phyloP scores from a whole-genome alignment of 176 grass and related monocot genomes.

The Alloteropsis semialata region DNA sequence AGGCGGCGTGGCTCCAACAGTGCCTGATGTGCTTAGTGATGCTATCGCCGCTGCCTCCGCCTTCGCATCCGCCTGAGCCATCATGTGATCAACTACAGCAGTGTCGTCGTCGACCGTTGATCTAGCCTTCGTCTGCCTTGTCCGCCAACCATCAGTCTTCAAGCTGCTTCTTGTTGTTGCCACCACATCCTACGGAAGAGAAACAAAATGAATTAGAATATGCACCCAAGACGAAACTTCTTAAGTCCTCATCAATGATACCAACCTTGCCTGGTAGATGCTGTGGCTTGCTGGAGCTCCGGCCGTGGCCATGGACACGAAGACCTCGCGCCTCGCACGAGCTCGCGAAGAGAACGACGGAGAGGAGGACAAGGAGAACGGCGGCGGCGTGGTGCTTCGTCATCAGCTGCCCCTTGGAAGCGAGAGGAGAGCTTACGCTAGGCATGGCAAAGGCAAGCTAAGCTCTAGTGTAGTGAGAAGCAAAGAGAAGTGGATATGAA shows the following conservation, averaged over 20 bases:
- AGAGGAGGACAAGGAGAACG: slow-evolving; percentile 40
- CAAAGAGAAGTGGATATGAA: slow-evolving; percentile 15
- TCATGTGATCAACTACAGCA: neutral
- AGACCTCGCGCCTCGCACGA: slow-evolving; percentile 45
- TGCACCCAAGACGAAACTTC: neutral
- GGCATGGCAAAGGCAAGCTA: slow-evolving; percentile 17
- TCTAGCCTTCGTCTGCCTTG: neutral
- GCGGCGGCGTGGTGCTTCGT: slow-evolving; percentile 24
- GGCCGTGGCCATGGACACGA: neutral
- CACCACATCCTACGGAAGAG: slow-evolving; percentile 18
- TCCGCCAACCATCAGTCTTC: neutral
- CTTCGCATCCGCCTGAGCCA: neutral
- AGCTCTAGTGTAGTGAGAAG: neutral
- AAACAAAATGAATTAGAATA: neutral
- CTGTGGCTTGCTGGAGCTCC: neutral
- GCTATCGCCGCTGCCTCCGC: neutral
- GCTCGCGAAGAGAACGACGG: slow-evolving; percentile 30
- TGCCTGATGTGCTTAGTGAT: neutral
- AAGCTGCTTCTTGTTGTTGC: neutral
- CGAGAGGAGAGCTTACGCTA: neutral
- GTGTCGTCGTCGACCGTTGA: neutral
- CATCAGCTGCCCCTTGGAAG: slow-evolving; percentile 2
- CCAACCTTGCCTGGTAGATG: slow-evolving; percentile 49
- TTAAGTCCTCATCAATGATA: neutral
- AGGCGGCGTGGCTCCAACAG: neutral